Conservation (phyloP, 2,329 filamentous ascomycete genomes). For the Aspergillus flavus region DNA sequence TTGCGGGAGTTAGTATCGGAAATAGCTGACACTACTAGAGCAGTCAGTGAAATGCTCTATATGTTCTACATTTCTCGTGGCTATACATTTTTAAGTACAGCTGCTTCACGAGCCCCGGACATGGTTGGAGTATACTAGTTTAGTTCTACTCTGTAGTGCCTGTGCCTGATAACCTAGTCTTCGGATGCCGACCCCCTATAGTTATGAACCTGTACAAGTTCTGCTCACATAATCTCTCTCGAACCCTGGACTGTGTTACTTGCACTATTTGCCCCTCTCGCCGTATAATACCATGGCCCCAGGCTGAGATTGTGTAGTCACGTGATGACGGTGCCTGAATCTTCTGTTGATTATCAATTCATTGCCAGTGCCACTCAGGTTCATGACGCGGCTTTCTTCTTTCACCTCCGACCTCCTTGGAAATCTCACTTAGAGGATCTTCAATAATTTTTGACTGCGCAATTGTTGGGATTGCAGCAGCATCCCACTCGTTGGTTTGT, state of each 20-base stretch:
- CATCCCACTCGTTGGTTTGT: neutral
- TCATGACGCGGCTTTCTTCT: neutral
- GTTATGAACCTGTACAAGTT: neutral
- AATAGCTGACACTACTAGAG: neutral
- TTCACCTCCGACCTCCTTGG: constrained; percentile 1
- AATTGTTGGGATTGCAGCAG: neutral
- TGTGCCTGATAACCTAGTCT: neutral
- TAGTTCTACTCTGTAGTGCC: too few relatives aligned
- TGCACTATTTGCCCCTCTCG: too few relatives aligned
- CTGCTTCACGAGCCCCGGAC: too few relatives aligned
- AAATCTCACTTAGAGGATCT: neutral
- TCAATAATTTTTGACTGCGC: constrained; percentile 8
- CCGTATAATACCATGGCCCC: neutral
- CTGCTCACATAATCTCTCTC: neutral
- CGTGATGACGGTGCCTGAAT: neutral
- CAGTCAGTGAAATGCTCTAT: neutral
- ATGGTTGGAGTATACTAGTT: too few relatives aligned
- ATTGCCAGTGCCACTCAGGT: neutral
- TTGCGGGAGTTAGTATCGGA: neutral
- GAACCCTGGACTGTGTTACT: neutral
- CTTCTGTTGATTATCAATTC: constrained; percentile 1
- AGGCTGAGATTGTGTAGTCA: neutral
- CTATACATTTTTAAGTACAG: neutral
- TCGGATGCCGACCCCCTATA: neutral
- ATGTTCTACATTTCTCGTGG: neutral